phyloP scores from a whole-genome alignment of 768 basidiomycete genomes.

The Rhizopogon vesiculosus region DNA sequence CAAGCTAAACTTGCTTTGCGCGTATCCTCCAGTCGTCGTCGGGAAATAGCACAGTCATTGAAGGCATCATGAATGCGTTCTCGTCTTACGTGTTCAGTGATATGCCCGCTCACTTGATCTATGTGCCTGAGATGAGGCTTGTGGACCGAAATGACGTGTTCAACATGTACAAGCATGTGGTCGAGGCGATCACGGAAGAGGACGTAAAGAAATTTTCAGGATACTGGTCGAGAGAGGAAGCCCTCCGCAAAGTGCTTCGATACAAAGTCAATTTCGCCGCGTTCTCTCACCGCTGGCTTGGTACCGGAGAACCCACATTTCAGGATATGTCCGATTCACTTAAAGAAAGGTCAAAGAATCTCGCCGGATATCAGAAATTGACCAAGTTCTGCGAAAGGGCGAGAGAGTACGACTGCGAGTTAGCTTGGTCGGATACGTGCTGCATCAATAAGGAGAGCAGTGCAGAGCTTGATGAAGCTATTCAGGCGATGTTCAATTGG shows the following conservation, averaged over 20 bases:
- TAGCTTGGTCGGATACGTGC: constrained; percentile 20
- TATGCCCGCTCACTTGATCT: constrained; percentile 13
- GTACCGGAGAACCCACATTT: constrained; percentile 11
- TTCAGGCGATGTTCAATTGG: constrained; percentile 26
- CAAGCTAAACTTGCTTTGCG: background rate
- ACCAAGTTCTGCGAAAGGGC: background rate
- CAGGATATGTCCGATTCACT: constrained; percentile 3
- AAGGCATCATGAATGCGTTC: background rate
- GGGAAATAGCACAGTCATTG: too few species aligned
- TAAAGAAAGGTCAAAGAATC: background rate
- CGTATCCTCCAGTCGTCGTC: background rate
- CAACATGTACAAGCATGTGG: background rate
- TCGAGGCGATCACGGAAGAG: background rate
- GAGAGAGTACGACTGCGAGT: constrained; percentile 12
- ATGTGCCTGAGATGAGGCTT: constrained; percentile 12
- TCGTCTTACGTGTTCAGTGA: constrained; percentile 12
- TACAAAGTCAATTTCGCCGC: background rate
- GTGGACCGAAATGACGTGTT: constrained; percentile 6
- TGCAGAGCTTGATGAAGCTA: constrained; percentile 25
- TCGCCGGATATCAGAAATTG: constrained; percentile 14
- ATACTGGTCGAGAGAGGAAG: background rate
- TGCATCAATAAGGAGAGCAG: constrained; percentile 22
- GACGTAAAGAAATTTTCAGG: background rate
- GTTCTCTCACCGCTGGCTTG: constrained; percentile 18
- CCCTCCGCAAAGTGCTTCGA: background rate